Percentiles rank a stretch among this genome's conserved stretches.
Conservation (phyloP, 208 protist species). For the Leishmania lainsoni region DNA sequence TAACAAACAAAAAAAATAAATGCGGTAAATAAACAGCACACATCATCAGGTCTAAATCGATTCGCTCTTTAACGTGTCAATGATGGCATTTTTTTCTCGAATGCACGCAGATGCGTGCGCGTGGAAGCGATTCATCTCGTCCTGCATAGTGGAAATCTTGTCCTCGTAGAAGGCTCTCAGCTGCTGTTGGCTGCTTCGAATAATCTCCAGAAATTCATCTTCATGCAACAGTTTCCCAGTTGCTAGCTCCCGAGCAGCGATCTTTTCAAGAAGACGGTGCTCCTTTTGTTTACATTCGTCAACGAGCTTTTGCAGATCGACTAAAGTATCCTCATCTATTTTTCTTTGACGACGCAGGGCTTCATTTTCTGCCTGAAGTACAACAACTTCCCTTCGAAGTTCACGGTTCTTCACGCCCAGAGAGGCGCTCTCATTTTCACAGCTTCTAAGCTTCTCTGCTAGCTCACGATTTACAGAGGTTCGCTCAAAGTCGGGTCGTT, state of each 20-base stretch:
- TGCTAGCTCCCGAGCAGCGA: constrained; percentile 1
- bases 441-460: not conserved
- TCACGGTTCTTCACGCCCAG: not conserved
- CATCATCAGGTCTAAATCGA: not conserved
- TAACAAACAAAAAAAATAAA: not conserved
- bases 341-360: constrained; percentile 10
- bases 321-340: constrained; percentile 21
- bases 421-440: not conserved
- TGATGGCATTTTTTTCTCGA: constrained; percentile 28
- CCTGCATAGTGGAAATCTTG: constrained; percentile 22
- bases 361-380: constrained; percentile 25
- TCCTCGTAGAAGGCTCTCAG: constrained; percentile 22
- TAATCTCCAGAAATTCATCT: constrained; percentile 21
- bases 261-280: not conserved
- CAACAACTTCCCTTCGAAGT: constrained; percentile 17
- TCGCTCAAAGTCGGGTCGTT: no score
- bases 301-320: constrained; percentile 2
- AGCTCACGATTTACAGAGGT: not conserved
- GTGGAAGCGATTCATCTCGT: constrained; percentile 21
- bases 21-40: not conserved
- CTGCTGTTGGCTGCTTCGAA: constrained; percentile 16
- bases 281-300: constrained; percentile 7
- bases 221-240: constrained; percentile 8
- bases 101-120: constrained; percentile 17
- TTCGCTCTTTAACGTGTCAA: constrained; percentile 16